A percentile compares a stretch with the other conserved stretches of the same genome.
These are phyloP conservation scores for Rubia peregrina DNA, from an alignment of 305 asterid genomes.

Conservation along the genomic window DNA sequence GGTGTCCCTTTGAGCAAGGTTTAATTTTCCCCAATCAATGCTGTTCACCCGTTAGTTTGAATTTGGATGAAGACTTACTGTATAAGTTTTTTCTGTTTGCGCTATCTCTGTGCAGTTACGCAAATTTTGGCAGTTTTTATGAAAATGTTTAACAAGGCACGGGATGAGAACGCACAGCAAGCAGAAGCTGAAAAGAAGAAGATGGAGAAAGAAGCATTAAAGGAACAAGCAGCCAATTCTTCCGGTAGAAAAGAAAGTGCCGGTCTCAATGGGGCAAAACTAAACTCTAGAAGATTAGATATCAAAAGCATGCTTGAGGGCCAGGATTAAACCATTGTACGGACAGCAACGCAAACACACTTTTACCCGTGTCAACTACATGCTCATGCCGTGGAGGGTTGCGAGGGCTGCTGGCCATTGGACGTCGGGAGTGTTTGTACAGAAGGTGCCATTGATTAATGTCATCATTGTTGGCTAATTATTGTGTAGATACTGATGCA, in stretches of 20 bases:
- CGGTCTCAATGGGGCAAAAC: conserved; percentile 51
- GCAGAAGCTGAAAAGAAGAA: conserved; percentile 93
- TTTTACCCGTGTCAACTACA: not conserved
- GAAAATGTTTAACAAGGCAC: conserved; percentile 75
- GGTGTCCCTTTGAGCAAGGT: conserved; percentile 99
- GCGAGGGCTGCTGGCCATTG: no score
- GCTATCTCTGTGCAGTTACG: conserved; percentile 53
- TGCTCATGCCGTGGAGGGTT: not conserved
- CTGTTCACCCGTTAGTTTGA: not conserved
- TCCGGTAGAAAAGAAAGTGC: conserved; percentile 62
- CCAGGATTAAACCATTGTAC: conserved; percentile 9
- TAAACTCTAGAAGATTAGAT: conserved; percentile 24
- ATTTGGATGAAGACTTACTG: not conserved
- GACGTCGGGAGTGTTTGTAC: not conserved
- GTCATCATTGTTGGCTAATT: not conserved
- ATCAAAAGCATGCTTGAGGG: conserved; percentile 34
- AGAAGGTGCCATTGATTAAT: conserved; percentile 1
- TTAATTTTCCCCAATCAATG: conserved; percentile 8
- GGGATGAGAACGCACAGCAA: conserved; percentile 70
- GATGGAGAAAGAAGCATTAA: conserved; percentile 85
- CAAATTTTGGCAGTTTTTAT: conserved; percentile 77
- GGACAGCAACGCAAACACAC: not conserved
- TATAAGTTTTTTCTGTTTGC: conserved; percentile 14
- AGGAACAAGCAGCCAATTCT: conserved; percentile 68
- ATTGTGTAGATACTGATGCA: not conserved